Conservation (phyloP, 768 basidiomycete genomes). For the Sutorius australiensis region DNA sequence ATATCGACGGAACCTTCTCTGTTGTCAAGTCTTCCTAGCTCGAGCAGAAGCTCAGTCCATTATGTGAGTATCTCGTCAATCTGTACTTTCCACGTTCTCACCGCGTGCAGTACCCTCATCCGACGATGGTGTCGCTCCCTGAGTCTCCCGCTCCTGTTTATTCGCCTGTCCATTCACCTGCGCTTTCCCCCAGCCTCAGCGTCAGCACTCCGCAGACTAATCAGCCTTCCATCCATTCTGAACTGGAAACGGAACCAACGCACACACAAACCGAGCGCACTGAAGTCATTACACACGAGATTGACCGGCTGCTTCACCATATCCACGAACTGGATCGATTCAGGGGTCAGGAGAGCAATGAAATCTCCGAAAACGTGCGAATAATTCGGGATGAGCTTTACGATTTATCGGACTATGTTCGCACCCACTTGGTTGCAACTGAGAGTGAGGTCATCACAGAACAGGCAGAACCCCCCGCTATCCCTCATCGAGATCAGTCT, state of each 20-base stretch:
- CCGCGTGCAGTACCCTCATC: slow-evolving; percentile 23
- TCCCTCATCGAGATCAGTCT: slow-evolving; percentile 37
- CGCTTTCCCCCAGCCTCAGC: slow-evolving; percentile 46
- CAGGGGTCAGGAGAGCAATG: slow-evolving; percentile 60
- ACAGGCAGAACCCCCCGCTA: slow-evolving; percentile 11
- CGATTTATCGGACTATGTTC: slow-evolving; percentile 57
- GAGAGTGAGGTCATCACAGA: slow-evolving; percentile 15
- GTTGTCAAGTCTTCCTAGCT: slow-evolving; percentile 41
- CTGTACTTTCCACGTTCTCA: background rate
- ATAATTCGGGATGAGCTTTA: slow-evolving; percentile 67
- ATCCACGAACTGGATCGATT: slow-evolving; percentile 63
- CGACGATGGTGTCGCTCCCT: slow-evolving; percentile 32
- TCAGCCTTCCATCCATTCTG: slow-evolving; percentile 46
- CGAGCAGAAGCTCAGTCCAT: slow-evolving; percentile 19
- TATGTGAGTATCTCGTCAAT: slow-evolving; percentile 34
- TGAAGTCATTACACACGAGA: slow-evolving; percentile 49
- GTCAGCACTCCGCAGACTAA: slow-evolving; percentile 46
- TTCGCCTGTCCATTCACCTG: slow-evolving; percentile 35
- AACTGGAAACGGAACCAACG: slow-evolving; percentile 42
- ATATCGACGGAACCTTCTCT: slow-evolving; percentile 61
- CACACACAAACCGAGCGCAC: slow-evolving; percentile 36
- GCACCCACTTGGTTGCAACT: slow-evolving; percentile 32
- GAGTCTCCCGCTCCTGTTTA: slow-evolving; percentile 26
- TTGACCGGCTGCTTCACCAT: slow-evolving; percentile 46
- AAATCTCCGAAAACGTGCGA: slow-evolving; percentile 62